These are phyloP conservation scores for Phialophora expanda DNA, from an alignment of 2,329 filamentous ascomycete species.

Conservation along the genomic window DNA sequence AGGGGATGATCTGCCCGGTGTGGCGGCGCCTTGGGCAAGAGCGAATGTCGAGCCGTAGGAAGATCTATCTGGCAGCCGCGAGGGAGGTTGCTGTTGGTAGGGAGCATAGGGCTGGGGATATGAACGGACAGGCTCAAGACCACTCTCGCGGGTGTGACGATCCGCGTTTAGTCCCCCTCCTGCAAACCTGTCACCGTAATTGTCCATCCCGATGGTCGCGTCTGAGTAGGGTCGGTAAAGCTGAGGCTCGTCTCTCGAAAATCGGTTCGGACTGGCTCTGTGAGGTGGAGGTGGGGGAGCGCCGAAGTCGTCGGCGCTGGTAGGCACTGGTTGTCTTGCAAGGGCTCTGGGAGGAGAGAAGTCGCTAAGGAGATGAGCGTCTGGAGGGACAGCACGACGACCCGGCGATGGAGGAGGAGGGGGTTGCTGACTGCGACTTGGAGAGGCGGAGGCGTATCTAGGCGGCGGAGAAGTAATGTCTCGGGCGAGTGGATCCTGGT, in stretches of 20 bases:
- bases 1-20: constrained; percentile 41
- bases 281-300: constrained; percentile 40
- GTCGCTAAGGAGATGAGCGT: constrained; percentile 29
- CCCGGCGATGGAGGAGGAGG: constrained; percentile 32
- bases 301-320: constrained; percentile 28
- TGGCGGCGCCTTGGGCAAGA: constrained; percentile 38
- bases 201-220: constrained; percentile 32
- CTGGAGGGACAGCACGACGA: constrained; percentile 26
- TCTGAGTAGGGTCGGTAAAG: constrained; percentile 24
- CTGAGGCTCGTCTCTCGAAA: constrained; percentile 34
- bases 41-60: constrained; percentile 37
- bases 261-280: constrained; percentile 40
- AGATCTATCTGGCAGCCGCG: constrained; percentile 27
- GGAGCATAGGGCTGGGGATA: constrained; percentile 32
- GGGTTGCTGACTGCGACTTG: constrained; percentile 22
- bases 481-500: constrained; percentile 36
- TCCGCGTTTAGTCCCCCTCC: constrained; percentile 22
- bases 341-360: constrained; percentile 29
- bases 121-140: constrained; percentile 25
- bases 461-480: constrained; percentile 40
- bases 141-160: constrained; percentile 19
- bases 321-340: constrained; percentile 12
- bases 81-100: constrained; percentile 25
- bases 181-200: constrained; percentile 22
- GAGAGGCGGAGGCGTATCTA: constrained; percentile 34